Percentiles rank a stretch among this genome's conserved stretches.
Evolutionary conservation across 2,329 filamentous ascomycete genomes (phyloP).

Genomic region (Cadophora gregata): DNA sequence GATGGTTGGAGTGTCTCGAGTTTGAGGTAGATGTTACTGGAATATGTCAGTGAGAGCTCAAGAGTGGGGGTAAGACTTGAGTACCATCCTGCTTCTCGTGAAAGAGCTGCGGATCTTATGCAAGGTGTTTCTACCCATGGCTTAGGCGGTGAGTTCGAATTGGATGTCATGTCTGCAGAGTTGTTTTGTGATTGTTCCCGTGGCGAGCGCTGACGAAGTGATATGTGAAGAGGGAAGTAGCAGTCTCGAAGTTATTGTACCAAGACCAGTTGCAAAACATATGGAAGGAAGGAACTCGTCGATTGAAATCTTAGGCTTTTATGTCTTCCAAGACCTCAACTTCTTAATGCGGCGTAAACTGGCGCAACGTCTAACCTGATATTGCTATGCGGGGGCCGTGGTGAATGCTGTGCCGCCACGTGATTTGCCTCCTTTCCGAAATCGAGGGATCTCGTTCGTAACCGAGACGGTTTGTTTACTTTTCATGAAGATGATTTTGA

Average conservation of each 20-base stretch:
- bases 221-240: background rate
- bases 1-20: constrained; percentile 85
- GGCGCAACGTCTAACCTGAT: background rate
- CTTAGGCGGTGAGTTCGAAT: constrained; percentile 20
- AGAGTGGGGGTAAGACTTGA: constrained; percentile 9
- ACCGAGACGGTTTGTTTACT: constrained; percentile 8
- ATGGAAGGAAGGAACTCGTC: background rate
- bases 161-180: constrained; percentile 12
- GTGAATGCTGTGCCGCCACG: background rate
- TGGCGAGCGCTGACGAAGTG: no score
- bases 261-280: background rate
- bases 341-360: background rate
- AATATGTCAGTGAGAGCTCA: constrained; percentile 11
- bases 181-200: no score
- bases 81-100: constrained; percentile 42
- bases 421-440: background rate
- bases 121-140: constrained; percentile 41
- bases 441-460: background rate
- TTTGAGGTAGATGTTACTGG: constrained; percentile 75
- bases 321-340: background rate
- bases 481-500: background rate
- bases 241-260: background rate
- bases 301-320: background rate
- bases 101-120: constrained; percentile 37
- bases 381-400: background rate